These are phyloP conservation scores for Endoconidiophora polonica DNA, from an alignment of 2,329 filamentous ascomycete species.

Conservation along the genomic window DNA sequence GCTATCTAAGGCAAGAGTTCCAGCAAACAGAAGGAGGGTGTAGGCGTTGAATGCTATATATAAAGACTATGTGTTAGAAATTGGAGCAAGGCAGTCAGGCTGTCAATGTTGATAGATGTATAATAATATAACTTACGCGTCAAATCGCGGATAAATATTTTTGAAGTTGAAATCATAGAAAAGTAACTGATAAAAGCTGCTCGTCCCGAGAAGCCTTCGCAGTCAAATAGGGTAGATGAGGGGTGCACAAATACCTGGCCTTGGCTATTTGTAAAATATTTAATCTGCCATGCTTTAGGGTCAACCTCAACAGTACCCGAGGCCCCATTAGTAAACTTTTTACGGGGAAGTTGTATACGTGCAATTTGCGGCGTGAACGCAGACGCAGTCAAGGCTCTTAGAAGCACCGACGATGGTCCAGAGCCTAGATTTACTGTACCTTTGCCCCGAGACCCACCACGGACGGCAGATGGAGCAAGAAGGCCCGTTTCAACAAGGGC, in stretches of 20 bases:
- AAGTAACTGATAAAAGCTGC: slow-evolving; percentile 79
- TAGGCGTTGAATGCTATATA: slow-evolving; percentile 67
- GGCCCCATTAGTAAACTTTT: slow-evolving; percentile 79
- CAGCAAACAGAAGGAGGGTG: slow-evolving; percentile 73
- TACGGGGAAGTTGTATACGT: slow-evolving; percentile 83
- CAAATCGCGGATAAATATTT: slow-evolving; percentile 79
- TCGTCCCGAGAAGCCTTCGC: slow-evolving; percentile 58
- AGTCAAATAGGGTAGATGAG: slow-evolving; percentile 68
- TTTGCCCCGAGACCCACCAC: slow-evolving; percentile 14
- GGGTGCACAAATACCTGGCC: slow-evolving; percentile 88
- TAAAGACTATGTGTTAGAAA: neutral
- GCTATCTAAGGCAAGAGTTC: slow-evolving; percentile 71
- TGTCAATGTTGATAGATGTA: neutral
- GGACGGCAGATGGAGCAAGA: slow-evolving; percentile 26
- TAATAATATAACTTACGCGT: slow-evolving; percentile 48
- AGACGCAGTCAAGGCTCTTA: slow-evolving; percentile 55
- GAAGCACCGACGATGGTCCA: slow-evolving; percentile 25
- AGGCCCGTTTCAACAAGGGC: slow-evolving; percentile 79
- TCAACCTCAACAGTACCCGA: slow-evolving; percentile 85
- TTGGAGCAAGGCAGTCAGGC: neutral
- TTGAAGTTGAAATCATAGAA: slow-evolving; percentile 76
- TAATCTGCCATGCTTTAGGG: slow-evolving; percentile 80
- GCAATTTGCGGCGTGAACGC: slow-evolving; percentile 76
- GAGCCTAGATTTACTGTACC: slow-evolving; percentile 14
- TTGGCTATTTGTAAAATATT: slow-evolving; percentile 76